Evolutionary conservation across 306 rosid species (phyloP).

Genomic region (Vigna mungo): DNA sequence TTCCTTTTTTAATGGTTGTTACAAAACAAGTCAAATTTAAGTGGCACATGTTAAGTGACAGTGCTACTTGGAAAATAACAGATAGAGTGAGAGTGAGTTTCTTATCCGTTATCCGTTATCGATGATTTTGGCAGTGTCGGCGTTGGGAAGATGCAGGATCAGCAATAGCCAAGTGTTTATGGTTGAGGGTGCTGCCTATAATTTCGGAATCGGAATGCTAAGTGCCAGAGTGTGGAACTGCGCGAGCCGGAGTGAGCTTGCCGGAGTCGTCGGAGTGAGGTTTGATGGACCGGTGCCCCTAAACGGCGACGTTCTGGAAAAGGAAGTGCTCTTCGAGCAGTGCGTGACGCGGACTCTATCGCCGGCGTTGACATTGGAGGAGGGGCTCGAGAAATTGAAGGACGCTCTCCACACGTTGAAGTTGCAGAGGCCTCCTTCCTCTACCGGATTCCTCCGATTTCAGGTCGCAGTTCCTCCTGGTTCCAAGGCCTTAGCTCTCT

Average conservation of each 20-base stretch:
- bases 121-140: constrained; percentile 1
- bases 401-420: constrained; percentile 69
- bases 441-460: constrained; percentile 75
- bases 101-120: not conserved
- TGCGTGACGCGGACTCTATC: constrained; percentile 69
- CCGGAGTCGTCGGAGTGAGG: constrained; percentile 51
- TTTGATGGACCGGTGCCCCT: constrained; percentile 47
- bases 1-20: no score
- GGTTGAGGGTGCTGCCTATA: not conserved
- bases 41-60: no score
- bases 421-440: constrained; percentile 58
- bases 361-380: constrained; percentile 78
- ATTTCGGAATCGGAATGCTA: not conserved
- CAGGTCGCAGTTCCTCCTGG: constrained; percentile 93
- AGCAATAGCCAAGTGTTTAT: not conserved
- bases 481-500: constrained; percentile 80
- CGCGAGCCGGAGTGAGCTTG: constrained; percentile 5
- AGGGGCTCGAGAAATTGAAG: constrained; percentile 67
- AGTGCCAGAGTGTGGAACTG: not conserved
- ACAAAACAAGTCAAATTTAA: no score
- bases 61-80: not conserved
- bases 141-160: not conserved
- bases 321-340: constrained; percentile 66
- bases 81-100: not conserved
- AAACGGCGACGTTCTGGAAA: constrained; percentile 48